Evolutionary conservation across 2,329 filamentous ascomycete genomes (phyloP).

Genomic region (Pseudopithomyces chartarum): DNA sequence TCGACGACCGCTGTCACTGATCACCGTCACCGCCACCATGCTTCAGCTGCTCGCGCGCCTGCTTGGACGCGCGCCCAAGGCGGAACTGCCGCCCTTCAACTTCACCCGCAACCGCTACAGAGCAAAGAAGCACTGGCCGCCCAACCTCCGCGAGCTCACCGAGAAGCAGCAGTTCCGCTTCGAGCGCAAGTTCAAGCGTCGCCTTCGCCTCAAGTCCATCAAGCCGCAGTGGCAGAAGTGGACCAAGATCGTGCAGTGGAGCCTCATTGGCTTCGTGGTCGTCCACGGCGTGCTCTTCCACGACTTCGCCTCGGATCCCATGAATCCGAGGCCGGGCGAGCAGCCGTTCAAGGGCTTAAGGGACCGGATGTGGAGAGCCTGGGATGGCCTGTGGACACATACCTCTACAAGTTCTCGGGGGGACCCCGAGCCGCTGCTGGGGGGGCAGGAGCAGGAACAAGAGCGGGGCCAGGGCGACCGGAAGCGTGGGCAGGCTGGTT

Average conservation of each 20-base stretch:
- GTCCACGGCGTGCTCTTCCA: slow-evolving; percentile 65
- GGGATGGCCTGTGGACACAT: slow-evolving; percentile 38
- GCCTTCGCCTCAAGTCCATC: slow-evolving; percentile 65
- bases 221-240: slow-evolving; percentile 69
- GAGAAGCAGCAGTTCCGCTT: slow-evolving; percentile 76
- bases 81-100: slow-evolving; percentile 40
- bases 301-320: slow-evolving; percentile 53
- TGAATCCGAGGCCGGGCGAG: slow-evolving; percentile 38
- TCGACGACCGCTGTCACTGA: not conserved
- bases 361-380: slow-evolving; percentile 28
- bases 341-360: slow-evolving; percentile 37
- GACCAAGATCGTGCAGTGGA: slow-evolving; percentile 66
- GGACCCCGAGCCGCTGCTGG: slow-evolving; percentile 14
- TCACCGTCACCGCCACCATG: slow-evolving; percentile 19
- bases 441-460: not conserved
- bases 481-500: no score
- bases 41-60: slow-evolving; percentile 54
- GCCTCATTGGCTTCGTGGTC: slow-evolving; percentile 54
- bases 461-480: not conserved
- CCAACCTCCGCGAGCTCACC: slow-evolving; percentile 72
- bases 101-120: slow-evolving; percentile 63
- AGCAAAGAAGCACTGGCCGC: slow-evolving; percentile 77
- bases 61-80: slow-evolving; percentile 49
- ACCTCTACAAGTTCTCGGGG: slow-evolving; percentile 14
- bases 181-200: slow-evolving; percentile 78